These are phyloP conservation scores for Trichoderma gracile DNA, from an alignment of 2,329 filamentous ascomycete genomes.

Conservation along the genomic window DNA sequence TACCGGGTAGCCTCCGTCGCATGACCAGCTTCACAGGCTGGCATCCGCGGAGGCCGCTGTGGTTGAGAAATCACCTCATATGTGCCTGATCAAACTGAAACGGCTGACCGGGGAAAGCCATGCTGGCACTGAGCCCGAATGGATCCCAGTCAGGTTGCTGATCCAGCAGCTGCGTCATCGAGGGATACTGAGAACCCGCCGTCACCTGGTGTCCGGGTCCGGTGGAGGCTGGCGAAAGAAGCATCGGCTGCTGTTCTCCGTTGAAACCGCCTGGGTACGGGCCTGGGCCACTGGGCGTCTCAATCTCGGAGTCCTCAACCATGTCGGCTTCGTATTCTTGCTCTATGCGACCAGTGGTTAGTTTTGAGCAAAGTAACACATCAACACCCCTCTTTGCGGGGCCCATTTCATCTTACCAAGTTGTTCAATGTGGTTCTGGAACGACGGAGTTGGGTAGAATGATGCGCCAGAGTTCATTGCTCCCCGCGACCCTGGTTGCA, in stretches of 20 bases:
- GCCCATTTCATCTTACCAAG: conserved; percentile 69
- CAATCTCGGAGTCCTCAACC: conserved; percentile 78
- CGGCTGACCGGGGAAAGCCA: conserved; percentile 86
- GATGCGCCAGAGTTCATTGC: conserved; percentile 45
- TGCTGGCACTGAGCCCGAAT: conserved; percentile 88
- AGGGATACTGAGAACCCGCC: conserved; percentile 54
- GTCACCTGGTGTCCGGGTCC: conserved; percentile 42
- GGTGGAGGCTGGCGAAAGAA: conserved; percentile 45
- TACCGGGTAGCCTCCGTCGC: background rate
- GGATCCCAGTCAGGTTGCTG: conserved; percentile 90
- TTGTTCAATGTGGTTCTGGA: conserved; percentile 93
- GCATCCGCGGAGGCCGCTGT: conserved; percentile 1
- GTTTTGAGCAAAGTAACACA: background rate
- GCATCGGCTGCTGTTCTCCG: conserved; percentile 45
- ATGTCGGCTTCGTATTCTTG: conserved; percentile 95
- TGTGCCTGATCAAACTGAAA: conserved; percentile 71
- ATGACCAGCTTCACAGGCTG: conserved; percentile 1
- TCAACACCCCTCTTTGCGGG: too few species aligned
- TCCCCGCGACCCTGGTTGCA: conserved; percentile 41
- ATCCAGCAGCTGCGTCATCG: conserved; percentile 66
- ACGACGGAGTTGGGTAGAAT: conserved; percentile 79
- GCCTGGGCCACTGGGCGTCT: conserved; percentile 64
- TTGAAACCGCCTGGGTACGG: conserved; percentile 64
- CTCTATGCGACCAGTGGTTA: conserved; percentile 63
- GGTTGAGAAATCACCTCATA: conserved; percentile 42